These are phyloP conservation scores for Beauveria varroae DNA, from an alignment of 2,329 filamentous ascomycete species.

Conservation along the genomic window DNA sequence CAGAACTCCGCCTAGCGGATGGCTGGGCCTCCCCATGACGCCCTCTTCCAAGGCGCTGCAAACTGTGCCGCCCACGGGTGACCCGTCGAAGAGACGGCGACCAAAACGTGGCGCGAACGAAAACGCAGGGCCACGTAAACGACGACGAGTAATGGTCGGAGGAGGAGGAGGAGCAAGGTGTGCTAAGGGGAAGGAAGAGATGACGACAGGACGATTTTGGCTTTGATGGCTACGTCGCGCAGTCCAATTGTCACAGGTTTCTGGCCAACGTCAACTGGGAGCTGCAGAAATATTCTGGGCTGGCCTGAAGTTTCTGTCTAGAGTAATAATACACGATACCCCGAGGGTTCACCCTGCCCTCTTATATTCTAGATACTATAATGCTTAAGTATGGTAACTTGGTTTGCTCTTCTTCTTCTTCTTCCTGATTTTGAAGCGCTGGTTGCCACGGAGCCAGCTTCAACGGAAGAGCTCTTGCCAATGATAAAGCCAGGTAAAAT, in stretches of 20 bases:
- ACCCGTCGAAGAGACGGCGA: background rate
- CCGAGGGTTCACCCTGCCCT: background rate
- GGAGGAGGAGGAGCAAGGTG: background rate
- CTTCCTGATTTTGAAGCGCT: too few species aligned
- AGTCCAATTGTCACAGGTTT: background rate
- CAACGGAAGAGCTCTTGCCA: too few species aligned
- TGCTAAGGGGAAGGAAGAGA: background rate
- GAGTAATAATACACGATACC: background rate
- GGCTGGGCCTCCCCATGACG: background rate
- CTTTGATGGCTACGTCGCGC: background rate
- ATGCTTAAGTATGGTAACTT: too few species aligned
- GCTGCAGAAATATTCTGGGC: background rate
- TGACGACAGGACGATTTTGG: background rate
- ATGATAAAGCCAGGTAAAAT: too few species aligned
- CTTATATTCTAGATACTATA: too few species aligned
- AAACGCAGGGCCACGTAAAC: background rate
- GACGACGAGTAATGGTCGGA: background rate
- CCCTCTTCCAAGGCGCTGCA: background rate
- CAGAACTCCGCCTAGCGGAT: background rate
- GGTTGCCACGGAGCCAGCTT: too few species aligned
- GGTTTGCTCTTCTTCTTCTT: too few species aligned
- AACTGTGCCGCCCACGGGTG: background rate
- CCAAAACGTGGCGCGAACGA: background rate
- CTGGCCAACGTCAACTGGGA: background rate
- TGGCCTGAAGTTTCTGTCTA: background rate